Percentiles rank a stretch among this genome's conserved stretches.
Conservation (phyloP, 2,329 filamentous ascomycete genomes). For the Lomentospora prolificans region DNA sequence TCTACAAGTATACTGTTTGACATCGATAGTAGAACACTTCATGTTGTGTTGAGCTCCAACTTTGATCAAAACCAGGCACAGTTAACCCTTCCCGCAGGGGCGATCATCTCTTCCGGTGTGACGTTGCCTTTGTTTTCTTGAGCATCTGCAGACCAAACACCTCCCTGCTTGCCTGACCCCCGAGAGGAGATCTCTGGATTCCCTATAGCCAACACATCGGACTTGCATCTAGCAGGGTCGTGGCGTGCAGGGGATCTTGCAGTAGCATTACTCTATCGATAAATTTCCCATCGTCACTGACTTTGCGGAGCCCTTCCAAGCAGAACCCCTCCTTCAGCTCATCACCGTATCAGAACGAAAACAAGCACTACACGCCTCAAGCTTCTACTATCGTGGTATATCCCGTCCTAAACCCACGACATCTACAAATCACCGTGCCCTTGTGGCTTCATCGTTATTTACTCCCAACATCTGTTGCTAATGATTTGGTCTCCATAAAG, state of each 20-base stretch:
- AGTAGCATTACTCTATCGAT: slow-evolving; percentile 6
- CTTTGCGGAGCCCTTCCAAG: background rate
- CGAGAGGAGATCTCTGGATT: background rate
- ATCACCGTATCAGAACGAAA: background rate
- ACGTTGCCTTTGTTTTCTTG: background rate
- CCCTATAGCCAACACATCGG: background rate
- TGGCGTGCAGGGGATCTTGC: background rate
- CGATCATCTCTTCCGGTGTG: background rate
- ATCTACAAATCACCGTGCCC: no score
- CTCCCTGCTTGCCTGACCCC: background rate
- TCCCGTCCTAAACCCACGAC: no score
- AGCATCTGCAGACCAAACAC: background rate
- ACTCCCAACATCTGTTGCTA: background rate
- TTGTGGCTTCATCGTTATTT: no score
- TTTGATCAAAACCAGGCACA: background rate
- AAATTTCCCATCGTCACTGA: background rate
- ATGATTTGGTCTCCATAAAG: no score
- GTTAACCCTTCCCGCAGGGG: background rate
- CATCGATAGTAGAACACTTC: no score
- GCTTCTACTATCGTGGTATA: no score
- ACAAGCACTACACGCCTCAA: background rate
- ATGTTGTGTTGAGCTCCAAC: no score
- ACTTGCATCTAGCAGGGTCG: slow-evolving; percentile 1
- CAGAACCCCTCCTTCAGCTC: background rate
- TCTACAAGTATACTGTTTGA: no score